Evolutionary conservation across 208 protist genomes (phyloP).

Genomic region (Leptomonas seymouri): DNA sequence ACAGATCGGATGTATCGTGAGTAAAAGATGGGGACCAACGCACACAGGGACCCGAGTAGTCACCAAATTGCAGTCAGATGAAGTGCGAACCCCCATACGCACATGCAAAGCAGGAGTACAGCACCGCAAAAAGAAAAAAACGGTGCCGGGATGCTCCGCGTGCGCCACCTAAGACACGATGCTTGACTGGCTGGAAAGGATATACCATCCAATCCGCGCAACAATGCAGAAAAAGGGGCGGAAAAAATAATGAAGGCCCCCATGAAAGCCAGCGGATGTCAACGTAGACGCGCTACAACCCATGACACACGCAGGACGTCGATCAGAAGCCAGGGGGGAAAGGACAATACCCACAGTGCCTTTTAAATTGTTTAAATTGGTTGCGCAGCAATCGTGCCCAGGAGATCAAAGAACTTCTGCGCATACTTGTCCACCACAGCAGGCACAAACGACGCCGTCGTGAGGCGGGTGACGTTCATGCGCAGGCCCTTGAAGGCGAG

Average conservation of each 20-base stretch:
- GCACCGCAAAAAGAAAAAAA: constrained; percentile 9
- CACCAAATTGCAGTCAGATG: too few relatives aligned
- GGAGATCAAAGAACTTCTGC: constrained; percentile 71
- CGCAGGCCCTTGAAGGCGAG: constrained; percentile 67
- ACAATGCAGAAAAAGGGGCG: not conserved
- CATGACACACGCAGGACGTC: not conserved
- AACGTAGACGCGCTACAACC: not conserved
- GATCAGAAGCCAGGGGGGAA: not conserved
- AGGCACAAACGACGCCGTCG: constrained; percentile 45
- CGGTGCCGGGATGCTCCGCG: too few relatives aligned
- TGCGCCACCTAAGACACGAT: too few relatives aligned
- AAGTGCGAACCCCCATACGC: not conserved
- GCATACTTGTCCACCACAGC: constrained; percentile 48
- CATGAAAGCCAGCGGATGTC: not conserved
- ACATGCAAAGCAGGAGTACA: not conserved
- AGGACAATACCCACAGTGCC: too few relatives aligned
- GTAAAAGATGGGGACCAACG: too few relatives aligned
- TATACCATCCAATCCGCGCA: not conserved
- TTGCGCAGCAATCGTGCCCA: constrained; percentile 45
- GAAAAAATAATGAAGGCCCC: not conserved
- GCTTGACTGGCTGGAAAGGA: not conserved
- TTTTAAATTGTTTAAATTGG: constrained; percentile 36
- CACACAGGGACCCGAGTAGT: too few relatives aligned
- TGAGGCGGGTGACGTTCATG: constrained; percentile 58
- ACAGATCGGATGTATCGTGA: too few relatives aligned